Evolutionary conservation across 1,284 basidiomycete species (phyloP), one percentile per base, ranked within the genome.

Genomic region (Rhodofomes roseus): DNA sequence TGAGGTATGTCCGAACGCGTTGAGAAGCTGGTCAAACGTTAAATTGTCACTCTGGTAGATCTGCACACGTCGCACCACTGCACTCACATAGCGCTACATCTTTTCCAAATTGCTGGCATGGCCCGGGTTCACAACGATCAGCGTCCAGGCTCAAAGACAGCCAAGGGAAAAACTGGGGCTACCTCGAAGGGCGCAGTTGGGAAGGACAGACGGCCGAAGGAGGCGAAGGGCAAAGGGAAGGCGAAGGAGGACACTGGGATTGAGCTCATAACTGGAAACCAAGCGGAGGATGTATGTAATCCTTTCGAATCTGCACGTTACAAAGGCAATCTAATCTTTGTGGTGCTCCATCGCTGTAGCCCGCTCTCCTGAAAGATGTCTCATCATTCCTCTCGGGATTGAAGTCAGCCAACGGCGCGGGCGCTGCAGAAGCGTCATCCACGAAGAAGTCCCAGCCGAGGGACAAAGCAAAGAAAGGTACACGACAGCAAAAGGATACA

Each of bases 331-430:
- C 37, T 39, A 18, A 39, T 14, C 7, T 5, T 11, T 9, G 23
- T 39, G 16, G 14, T 53, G n/a, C 18, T 7, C 2, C 7, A 29
- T 23, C 4, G 16, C 25, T n/a, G 12, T 36, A 61, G 60, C 56
- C 60, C 9, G 36, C 9, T n/a, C 55, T 61, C 20, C 25, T 44
- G 1, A 54, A 56, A n/a, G 60, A 61, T 22, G 56, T 61, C 12
- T 61, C 60, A 0, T 23, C 57, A 2, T 61, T 61, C 54, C 41
- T 61, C 1, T 40, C 58, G n/a, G 53, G 29, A 1, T 51, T 57
- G 20, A 50, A 57, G 31, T 8, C 18, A 7, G 20, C 27, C 29
- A 44, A 37, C 12, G 31, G 20, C 31, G 37, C 40, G 3, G 39
- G 22, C 9, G 57, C 34, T 29, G 20, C 41, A 9, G 20, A 27